Percentiles rank a stretch among this genome's conserved stretches.
Conservation (phyloP, 345 rosid genomes). For the Euphorbia lathyris region DNA sequence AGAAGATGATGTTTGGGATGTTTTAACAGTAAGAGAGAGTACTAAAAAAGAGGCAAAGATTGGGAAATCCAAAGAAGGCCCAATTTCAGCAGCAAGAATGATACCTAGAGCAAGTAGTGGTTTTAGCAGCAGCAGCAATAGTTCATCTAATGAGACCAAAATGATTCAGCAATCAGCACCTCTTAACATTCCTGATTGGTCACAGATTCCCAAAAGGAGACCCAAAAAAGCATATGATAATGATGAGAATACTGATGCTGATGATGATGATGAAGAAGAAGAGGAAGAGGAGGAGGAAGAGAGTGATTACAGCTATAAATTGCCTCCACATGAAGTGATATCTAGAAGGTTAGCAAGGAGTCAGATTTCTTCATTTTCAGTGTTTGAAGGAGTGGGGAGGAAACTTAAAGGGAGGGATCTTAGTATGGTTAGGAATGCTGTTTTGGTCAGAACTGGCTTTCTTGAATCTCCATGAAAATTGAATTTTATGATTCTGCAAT, state of each 20-base stretch:
- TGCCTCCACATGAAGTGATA: slow-evolving; percentile 78
- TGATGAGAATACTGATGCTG: slow-evolving; percentile 17
- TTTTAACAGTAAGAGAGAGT: slow-evolving; percentile 22
- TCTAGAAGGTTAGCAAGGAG: slow-evolving; percentile 55
- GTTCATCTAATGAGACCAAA: slow-evolving; percentile 24
- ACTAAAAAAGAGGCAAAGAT: slow-evolving; percentile 22
- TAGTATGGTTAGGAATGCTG: slow-evolving; percentile 69
- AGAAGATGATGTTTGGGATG: slow-evolving; percentile 46
- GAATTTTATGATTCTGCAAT: no score
- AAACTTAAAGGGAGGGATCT: slow-evolving; percentile 83
- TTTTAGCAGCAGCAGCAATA: slow-evolving; percentile 13
- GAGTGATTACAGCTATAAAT: slow-evolving; percentile 23
- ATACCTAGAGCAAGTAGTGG: slow-evolving; percentile 37
- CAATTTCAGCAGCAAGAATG: slow-evolving; percentile 50
- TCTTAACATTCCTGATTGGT: slow-evolving; percentile 70
- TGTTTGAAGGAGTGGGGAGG: slow-evolving; percentile 81
- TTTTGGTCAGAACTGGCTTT: slow-evolving; percentile 76
- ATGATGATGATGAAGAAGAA: neutral
- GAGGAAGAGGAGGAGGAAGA: slow-evolving; percentile 20
- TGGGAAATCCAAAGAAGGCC: slow-evolving; percentile 25
- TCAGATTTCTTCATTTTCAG: slow-evolving; percentile 67
- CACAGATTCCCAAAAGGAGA: slow-evolving; percentile 35
- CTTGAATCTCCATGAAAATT: slow-evolving; percentile 43
- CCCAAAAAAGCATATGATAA: slow-evolving; percentile 27
- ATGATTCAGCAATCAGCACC: slow-evolving; percentile 62